Percentiles rank a stretch among this genome's conserved stretches.
Evolutionary conservation across 768 basidiomycete genomes (phyloP).

Genomic region (Boletus edulis): DNA sequence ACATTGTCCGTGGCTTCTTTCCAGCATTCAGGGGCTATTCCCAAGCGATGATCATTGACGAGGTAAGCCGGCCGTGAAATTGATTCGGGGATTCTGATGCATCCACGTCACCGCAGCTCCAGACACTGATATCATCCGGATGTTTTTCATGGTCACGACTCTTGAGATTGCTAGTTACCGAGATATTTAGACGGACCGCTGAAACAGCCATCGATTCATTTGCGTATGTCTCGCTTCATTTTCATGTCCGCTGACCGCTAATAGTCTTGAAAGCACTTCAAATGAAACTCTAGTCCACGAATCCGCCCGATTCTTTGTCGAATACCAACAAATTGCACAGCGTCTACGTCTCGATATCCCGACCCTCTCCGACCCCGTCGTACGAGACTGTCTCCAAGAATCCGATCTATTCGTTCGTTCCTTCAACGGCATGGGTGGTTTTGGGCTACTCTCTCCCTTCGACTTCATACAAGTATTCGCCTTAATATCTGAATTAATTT

Average conservation of each 20-base stretch:
- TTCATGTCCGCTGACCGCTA: conserved; percentile 9
- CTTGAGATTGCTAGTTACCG: conserved; percentile 54
- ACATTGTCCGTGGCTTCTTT: conserved; percentile 70
- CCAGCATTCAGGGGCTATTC: conserved; percentile 85
- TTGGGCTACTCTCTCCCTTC: conserved; percentile 77
- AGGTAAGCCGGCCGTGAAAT: conserved; percentile 47
- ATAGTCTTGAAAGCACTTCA: conserved; percentile 43
- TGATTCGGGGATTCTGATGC: not conserved
- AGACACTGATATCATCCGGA: conserved; percentile 65
- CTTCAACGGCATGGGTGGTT: conserved; percentile 68
- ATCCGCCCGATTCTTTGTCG: conserved; percentile 71
- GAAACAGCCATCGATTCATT: conserved; percentile 69
- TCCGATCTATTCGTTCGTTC: conserved; percentile 84
- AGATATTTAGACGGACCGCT: conserved; percentile 58
- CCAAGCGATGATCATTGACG: conserved; percentile 82
- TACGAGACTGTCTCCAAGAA: conserved; percentile 80
- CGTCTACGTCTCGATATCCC: conserved; percentile 77
- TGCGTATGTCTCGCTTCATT: conserved; percentile 52
- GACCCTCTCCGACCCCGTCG: conserved; percentile 67
- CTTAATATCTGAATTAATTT: conserved; percentile 65
- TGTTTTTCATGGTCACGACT: conserved; percentile 70
- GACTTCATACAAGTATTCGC: conserved; percentile 76
- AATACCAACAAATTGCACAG: conserved; percentile 76
- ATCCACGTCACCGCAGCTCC: conserved; percentile 46
- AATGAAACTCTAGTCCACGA: conserved; percentile 75